A percentile compares a stretch with the other conserved stretches of the same genome.
Evolutionary conservation across 2,329 filamentous ascomycete genomes (phyloP).

Genomic region (Penicillium rolfsii): DNA sequence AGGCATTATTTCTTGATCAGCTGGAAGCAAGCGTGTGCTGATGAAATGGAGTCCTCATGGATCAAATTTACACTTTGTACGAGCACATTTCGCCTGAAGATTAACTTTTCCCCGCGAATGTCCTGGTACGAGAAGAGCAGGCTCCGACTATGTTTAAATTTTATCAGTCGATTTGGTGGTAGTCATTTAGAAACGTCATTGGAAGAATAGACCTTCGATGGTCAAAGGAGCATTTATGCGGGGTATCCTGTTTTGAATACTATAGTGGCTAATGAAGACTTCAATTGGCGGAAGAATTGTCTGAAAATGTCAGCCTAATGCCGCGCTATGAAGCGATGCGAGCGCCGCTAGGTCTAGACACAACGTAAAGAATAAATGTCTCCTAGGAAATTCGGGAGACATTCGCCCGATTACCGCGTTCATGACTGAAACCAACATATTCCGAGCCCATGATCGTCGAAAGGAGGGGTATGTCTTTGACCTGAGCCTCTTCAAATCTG

Average conservation of each 20-base stretch:
- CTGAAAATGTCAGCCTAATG: background rate
- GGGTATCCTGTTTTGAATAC: background rate
- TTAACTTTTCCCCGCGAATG: background rate
- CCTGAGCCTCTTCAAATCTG: background rate
- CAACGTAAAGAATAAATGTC: background rate
- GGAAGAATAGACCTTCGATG: background rate
- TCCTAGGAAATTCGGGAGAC: background rate
- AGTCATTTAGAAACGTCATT: background rate
- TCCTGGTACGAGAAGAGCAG: background rate
- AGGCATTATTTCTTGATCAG: background rate
- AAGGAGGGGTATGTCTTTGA: background rate
- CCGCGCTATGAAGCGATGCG: background rate
- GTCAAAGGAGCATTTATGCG: background rate
- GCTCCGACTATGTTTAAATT: background rate
- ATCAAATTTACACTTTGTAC: background rate
- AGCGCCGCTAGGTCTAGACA: background rate
- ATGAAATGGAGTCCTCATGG: background rate
- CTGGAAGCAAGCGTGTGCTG: too few relatives aligned
- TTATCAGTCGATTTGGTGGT: too few relatives aligned
- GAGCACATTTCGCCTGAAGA: background rate
- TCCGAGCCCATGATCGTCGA: background rate
- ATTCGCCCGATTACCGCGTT: background rate
- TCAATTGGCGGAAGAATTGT: conserved; percentile 7
- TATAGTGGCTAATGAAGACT: too few relatives aligned
- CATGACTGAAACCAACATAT: background rate